phyloP scores from a whole-genome alignment of 257 asterid genomes.

The Solanum virginianum region DNA sequence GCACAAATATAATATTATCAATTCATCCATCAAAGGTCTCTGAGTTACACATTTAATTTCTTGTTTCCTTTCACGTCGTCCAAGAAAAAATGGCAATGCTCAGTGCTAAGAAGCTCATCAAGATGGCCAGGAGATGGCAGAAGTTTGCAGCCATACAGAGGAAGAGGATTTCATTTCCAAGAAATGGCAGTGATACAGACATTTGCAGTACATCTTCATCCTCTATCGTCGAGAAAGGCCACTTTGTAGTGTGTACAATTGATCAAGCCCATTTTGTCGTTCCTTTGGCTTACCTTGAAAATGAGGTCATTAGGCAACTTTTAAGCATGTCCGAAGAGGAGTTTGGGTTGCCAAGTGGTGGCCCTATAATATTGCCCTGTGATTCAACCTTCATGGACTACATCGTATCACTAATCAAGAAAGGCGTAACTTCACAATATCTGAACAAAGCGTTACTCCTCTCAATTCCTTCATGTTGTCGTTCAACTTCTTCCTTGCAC shows the following conservation, averaged over 20 bases:
- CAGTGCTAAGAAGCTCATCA: background rate
- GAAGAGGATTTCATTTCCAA: background rate
- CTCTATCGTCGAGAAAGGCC: too few relatives aligned
- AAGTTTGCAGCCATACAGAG: background rate
- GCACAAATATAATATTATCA: background rate
- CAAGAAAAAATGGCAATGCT: background rate
- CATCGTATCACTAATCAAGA: background rate
- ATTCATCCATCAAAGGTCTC: background rate
- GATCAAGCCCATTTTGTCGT: too few relatives aligned
- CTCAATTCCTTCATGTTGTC: background rate
- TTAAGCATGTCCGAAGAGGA: too few relatives aligned
- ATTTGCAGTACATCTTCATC: background rate
- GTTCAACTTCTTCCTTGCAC: background rate
- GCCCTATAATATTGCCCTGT: background rate
- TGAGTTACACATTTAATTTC: background rate
- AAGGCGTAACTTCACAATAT: background rate
- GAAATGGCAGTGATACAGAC: background rate
- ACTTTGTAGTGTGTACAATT: too few relatives aligned
- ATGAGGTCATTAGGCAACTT: too few relatives aligned
- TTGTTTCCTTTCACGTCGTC: background rate
- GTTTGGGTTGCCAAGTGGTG: background rate
- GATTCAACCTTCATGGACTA: background rate
- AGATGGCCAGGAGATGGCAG: background rate
- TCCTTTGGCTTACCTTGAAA: too few relatives aligned
- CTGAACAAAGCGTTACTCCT: background rate